Base-by-base conservation (phyloP, 345 rosid species). In the Populus alba region DNA sequence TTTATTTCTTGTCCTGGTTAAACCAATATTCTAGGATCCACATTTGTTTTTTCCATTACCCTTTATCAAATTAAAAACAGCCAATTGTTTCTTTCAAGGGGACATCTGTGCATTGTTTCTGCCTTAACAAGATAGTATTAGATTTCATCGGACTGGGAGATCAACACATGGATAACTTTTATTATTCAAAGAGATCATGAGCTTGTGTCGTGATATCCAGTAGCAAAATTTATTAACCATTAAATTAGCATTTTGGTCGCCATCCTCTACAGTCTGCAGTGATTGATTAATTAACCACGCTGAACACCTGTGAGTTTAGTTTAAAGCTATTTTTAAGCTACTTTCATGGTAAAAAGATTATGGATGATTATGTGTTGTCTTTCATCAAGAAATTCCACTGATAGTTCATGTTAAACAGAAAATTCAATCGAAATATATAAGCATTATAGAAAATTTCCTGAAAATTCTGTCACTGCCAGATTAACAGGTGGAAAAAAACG, bases 51-150 rank as follows among this genome's bases (percentile, higher is more conserved):
- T 74, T 53, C 59, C 59, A 20, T 20, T 20, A 20, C 59, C 59
- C n/a, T 62, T 63, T 27, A 27, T 61, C 38, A 41, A 16, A 39
- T 61, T 63, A 25, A 55, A 53, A 73, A 20, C 18, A n/a, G 27
- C 9, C 45, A 16, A 22, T 47, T 66, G 78, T 33, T 75, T 31
- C 72, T 33, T 49, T 66, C 23, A 20, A 33, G 78, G 78, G 45
- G 31, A 75, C 78, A 75, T 47, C n/a, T 9, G 33, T 49, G 6
- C 41, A 43, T 41, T 43, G 29, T 29, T 62, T 45, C 70, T 47
- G 39, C 35, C 45, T 74, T 62, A 23, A 74, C 25, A 43, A 23
- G 16, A 22, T 9, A 7, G 71, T 10, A 8, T 12, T 18, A 25
- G 74, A 27, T 49, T 29, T 71, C 74, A 49, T 71, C 75, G 33